Base-by-base conservation (phyloP, 2,329 filamentous ascomycete genomes). In the Mycogone perniciosa region DNA sequence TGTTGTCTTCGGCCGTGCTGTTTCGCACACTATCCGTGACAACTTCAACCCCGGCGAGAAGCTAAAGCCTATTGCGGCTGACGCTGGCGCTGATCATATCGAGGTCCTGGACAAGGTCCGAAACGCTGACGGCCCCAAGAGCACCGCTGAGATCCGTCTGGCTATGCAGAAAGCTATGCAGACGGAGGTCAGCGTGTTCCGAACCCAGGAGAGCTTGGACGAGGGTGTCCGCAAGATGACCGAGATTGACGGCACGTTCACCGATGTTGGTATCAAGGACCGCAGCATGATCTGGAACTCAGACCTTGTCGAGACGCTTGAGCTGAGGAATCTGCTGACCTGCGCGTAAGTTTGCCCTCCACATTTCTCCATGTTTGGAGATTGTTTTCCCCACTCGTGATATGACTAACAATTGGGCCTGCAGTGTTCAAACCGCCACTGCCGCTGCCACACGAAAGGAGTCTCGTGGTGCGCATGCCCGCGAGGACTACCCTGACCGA, bases 211-310 rank as follows among this genome's bases (percentile, higher is more conserved):
- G 72, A 89, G 84, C 60, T 81, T 97, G 70, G 89, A 96, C 61
- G 88, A 96, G 73, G 92, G 92, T 81, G 91, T 96, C 56, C 76
- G 79, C 72, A 91, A 85, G 77, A 93, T 97, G 70, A 83, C 75
- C 58, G 84, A 89, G 60, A 89, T 97, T 61, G 92, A 97, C 69
- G 72, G 80, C 62, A 80, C 77, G 64, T 97, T 87, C 75, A 73
- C 78, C 62, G 79, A 96, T 66, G 86, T 97, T 61, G 89, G 89
- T 65, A 96, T 89, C 76, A 95, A 96, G 82, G 92, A 97, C 73
- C 88, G 93, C 72, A 95, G 89, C 80, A 96, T 97, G 92, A 97
- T 97, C 77, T 97, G 92, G 92, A 97, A 97, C 84, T 90, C 88
- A 27, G 92, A 97, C 67, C 82, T 97, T 37, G 89, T 96, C 56